Evolutionary conservation across 495 filamentous ascomycete species (phyloP).

Genomic region (Tuber microsphaerosporum): DNA sequence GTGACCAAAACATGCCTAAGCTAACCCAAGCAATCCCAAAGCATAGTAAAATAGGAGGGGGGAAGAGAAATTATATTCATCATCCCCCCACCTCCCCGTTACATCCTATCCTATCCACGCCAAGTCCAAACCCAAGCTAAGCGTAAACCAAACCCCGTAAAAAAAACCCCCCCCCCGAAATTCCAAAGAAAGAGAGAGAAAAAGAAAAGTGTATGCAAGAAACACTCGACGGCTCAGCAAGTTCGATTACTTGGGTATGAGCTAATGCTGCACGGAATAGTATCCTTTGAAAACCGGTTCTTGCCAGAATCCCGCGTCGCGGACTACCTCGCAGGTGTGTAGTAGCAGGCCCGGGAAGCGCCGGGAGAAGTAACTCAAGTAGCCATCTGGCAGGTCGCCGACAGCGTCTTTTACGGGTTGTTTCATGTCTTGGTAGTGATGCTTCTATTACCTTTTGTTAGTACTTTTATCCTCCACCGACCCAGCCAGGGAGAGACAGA

Average conservation of each 20-base stretch:
- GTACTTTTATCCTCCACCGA: background rate
- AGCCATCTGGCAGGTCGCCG: conserved; percentile 73
- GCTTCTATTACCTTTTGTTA: conserved; percentile 45
- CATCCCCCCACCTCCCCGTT: conserved; percentile 13
- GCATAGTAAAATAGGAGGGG: background rate
- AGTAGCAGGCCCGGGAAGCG: conserved; percentile 79
- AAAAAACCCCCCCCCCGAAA: conserved; percentile 3
- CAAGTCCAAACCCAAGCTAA: background rate
- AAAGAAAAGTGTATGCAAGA: conserved; percentile 26
- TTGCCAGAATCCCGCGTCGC: conserved; percentile 34
- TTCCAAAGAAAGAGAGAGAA: conserved; percentile 6
- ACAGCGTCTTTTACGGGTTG: conserved; percentile 70
- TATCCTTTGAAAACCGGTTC: conserved; percentile 31
- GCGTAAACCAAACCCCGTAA: background rate
- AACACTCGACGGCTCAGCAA: background rate
- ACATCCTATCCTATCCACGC: conserved; percentile 1
- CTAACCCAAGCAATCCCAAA: conserved; percentile 9
- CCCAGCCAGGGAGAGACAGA: background rate
- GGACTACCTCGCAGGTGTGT: conserved; percentile 32
- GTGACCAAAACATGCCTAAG: background rate
- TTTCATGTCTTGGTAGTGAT: conserved; percentile 88
- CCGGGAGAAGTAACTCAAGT: conserved; percentile 74
- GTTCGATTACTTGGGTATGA: background rate
- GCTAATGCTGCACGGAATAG: background rate
- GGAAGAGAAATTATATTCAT: background rate